Conservation (phyloP, 2,329 filamentous ascomycete genomes). For the Westerdykella aurantiaca region DNA sequence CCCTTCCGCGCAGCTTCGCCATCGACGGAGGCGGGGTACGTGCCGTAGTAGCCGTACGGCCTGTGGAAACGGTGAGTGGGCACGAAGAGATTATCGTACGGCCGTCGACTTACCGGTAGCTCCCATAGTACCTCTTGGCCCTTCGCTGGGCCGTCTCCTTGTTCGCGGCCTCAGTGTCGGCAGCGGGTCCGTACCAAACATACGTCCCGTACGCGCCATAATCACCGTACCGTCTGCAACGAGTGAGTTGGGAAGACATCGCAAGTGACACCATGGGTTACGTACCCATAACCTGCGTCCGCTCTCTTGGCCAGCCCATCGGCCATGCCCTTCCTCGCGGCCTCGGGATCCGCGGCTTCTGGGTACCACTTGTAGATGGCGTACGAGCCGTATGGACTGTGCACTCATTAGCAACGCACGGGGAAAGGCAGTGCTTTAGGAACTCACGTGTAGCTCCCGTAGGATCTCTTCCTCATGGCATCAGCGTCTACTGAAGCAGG, state of each 20-base stretch:
- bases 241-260: background rate
- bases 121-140: background rate
- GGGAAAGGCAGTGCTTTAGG: background rate
- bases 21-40: no score
- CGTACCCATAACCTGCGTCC: background rate
- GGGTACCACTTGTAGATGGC: background rate
- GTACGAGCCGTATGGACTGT: background rate
- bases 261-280: background rate
- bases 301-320: background rate
- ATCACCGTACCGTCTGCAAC: background rate
- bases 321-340: slow-evolving; percentile 3
- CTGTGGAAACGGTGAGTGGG: no score
- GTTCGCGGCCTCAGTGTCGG: no score
- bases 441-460: background rate
- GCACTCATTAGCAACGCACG: background rate
- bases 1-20: no score
- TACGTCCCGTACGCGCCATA: background rate
- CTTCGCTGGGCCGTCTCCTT: no score
- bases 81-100: no score
- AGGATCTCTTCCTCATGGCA: background rate
- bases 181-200: no score
- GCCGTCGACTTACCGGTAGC: background rate
- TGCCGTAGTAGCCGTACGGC: no score
- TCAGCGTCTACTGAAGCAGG: background rate
- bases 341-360: slow-evolving; percentile 2